Conservation (phyloP, 129 eudicot genomes). For the Daucus carota region DNA sequence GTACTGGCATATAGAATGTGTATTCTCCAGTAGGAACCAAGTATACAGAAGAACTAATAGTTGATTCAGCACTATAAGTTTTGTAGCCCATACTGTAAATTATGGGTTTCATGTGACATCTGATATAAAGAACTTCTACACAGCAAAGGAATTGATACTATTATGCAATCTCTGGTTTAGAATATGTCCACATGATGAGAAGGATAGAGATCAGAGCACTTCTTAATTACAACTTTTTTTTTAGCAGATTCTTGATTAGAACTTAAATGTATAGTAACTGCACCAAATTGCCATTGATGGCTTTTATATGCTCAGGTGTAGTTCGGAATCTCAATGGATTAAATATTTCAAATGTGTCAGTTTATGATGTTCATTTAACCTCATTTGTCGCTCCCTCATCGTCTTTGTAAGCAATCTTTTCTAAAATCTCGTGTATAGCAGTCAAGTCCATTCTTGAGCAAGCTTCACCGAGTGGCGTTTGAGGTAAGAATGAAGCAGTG, state of each 20-base stretch:
- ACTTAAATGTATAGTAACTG: neutral
- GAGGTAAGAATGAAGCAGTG: slow-evolving; percentile 51
- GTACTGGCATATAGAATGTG: neutral
- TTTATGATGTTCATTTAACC: slow-evolving; percentile 20
- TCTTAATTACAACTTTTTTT: neutral
- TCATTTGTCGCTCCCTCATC: slow-evolving; percentile 63
- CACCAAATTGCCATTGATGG: neutral
- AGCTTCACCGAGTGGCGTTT: slow-evolving; percentile 62
- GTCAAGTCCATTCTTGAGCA: slow-evolving; percentile 66
- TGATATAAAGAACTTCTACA: neutral
- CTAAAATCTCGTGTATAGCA: slow-evolving; percentile 59
- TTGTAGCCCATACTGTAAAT: neutral
- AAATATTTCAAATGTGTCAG: neutral
- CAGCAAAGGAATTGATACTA: neutral
- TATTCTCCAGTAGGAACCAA: neutral
- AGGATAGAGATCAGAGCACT: neutral
- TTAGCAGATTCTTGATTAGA: too few species aligned
- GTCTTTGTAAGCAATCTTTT: slow-evolving; percentile 45
- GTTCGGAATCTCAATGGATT: neutral
- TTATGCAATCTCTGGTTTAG: neutral
- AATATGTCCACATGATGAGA: neutral
- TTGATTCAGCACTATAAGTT: neutral
- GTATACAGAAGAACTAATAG: neutral
- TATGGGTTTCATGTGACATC: neutral
- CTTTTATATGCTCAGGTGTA: neutral